These are phyloP conservation scores for Oryza nivara DNA, from an alignment of 176 grass and related monocot species.

Conservation along the genomic window DNA sequence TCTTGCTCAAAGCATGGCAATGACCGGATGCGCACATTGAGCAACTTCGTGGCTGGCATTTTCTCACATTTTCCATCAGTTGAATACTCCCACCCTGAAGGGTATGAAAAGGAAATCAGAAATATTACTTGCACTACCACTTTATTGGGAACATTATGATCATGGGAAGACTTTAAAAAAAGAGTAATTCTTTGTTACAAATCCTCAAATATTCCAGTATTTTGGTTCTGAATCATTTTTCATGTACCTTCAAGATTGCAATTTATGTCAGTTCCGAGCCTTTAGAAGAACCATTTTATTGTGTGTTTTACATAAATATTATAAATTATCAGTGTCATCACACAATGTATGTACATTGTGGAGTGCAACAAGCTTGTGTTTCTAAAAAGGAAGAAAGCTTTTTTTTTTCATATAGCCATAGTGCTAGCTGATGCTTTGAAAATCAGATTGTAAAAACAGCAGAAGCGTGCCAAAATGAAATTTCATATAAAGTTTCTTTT, in stretches of 20 bases:
- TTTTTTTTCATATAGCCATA: background rate
- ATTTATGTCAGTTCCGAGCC: too few species aligned
- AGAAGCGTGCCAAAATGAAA: background rate
- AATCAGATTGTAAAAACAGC: background rate
- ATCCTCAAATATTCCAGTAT: too few species aligned
- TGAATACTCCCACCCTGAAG: slow-evolving; percentile 94
- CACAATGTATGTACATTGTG: too few species aligned
- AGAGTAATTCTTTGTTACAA: background rate
- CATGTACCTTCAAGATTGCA: too few species aligned
- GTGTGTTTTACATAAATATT: too few species aligned
- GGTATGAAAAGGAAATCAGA: slow-evolving; percentile 9
- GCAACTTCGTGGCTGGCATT: slow-evolving; percentile 91
- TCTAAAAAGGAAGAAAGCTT: background rate
- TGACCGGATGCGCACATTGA: slow-evolving; percentile 67
- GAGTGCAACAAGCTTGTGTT: too few species aligned
- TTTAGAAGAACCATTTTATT: too few species aligned
- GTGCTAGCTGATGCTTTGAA: background rate
- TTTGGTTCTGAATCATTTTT: too few species aligned
- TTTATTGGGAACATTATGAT: background rate
- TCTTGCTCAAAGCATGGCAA: slow-evolving; percentile 97
- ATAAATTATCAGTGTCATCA: too few species aligned
- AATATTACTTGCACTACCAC: slow-evolving; percentile 26
- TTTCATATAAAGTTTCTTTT: background rate
- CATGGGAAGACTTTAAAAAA: background rate
- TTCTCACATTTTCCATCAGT: slow-evolving; percentile 95